Percentiles rank a stretch among this genome's conserved stretches.
phyloP scores from a whole-genome alignment of 2,329 filamentous ascomycete genomes.

The Kalaharituber pfeilii region DNA sequence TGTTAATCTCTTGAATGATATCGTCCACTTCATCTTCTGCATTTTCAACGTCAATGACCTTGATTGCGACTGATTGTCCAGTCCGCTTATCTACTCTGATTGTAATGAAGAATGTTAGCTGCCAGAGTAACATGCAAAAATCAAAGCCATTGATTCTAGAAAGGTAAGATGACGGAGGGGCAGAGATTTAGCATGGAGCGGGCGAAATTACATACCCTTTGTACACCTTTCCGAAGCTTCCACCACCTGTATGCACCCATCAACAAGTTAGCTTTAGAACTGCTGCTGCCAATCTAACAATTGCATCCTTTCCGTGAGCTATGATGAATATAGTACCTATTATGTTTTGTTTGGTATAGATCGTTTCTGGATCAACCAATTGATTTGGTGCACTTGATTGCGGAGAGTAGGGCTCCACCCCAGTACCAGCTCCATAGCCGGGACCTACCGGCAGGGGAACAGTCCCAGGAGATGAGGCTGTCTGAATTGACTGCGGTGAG shows the following conservation, averaged over 20 bases:
- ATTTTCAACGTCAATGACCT: constrained; percentile 96
- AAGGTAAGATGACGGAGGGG: background rate
- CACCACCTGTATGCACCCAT: constrained; percentile 47
- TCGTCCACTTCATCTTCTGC: constrained; percentile 98
- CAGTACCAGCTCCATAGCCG: constrained; percentile 18
- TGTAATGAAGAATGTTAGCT: constrained; percentile 1
- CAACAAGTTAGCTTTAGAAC: constrained; percentile 17
- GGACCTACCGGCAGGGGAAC: constrained; percentile 6
- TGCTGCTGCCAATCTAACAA: constrained; percentile 5
- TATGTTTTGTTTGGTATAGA: constrained; percentile 87
- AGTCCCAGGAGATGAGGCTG: background rate
- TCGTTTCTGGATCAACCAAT: constrained; percentile 62
- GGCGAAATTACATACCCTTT: constrained; percentile 51
- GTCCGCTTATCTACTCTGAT: constrained; percentile 75
- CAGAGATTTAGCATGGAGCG: too few species aligned
- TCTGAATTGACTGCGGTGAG: constrained; percentile 2
- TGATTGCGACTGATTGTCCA: constrained; percentile 89
- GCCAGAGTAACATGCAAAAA: background rate
- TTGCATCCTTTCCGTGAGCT: background rate
- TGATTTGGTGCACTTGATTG: constrained; percentile 27
- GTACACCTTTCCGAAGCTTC: constrained; percentile 96
- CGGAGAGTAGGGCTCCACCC: background rate
- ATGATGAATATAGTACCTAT: constrained; percentile 43
- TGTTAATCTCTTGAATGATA: constrained; percentile 97
- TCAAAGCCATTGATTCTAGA: too few species aligned